These are phyloP conservation scores for Candida wancherniae DNA, from an alignment of 805 yeast genomes.

Conservation along the genomic window DNA sequence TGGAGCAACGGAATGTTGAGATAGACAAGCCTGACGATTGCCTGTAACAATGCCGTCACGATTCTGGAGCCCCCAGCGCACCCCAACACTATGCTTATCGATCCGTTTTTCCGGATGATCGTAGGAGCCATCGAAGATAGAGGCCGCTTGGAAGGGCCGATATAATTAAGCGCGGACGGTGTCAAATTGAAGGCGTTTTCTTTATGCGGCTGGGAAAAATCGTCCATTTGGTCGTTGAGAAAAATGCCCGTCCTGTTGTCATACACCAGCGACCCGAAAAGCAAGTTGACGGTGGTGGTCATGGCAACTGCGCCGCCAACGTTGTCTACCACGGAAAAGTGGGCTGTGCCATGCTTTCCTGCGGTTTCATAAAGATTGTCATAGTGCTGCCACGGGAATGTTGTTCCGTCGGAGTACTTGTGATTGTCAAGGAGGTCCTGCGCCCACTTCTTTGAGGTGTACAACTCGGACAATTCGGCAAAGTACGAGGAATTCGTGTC, in stretches of 20 bases:
- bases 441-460: conserved; percentile 56
- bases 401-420: conserved; percentile 50
- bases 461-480: conserved; percentile 32
- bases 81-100: conserved; percentile 58
- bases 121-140: conserved; percentile 80
- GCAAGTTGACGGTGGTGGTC: conserved; percentile 83
- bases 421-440: conserved; percentile 33
- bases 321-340: conserved; percentile 72
- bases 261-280: conserved; percentile 78
- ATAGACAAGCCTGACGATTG: conserved; percentile 62
- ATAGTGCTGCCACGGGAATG: conserved; percentile 69
- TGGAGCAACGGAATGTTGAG: conserved; percentile 57
- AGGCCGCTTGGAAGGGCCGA: conserved; percentile 76
- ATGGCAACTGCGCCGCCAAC: conserved; percentile 74
- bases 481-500: conserved; percentile 42
- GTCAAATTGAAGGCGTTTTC: conserved; percentile 74
- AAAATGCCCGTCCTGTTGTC: conserved; percentile 80
- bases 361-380: conserved; percentile 71
- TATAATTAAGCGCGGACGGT: conserved; percentile 77
- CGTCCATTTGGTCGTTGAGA: conserved; percentile 91
- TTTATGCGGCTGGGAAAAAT: conserved; percentile 68
- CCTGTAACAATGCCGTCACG: conserved; percentile 76
- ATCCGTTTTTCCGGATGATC: conserved; percentile 32
- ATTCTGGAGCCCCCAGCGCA: conserved; percentile 95
- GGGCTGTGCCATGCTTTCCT: conserved; percentile 90